A percentile compares a stretch with the other conserved stretches of the same genome.
phyloP scores from a whole-genome alignment of 495 filamentous ascomycete genomes.

The Tuber microsphaerosporum region DNA sequence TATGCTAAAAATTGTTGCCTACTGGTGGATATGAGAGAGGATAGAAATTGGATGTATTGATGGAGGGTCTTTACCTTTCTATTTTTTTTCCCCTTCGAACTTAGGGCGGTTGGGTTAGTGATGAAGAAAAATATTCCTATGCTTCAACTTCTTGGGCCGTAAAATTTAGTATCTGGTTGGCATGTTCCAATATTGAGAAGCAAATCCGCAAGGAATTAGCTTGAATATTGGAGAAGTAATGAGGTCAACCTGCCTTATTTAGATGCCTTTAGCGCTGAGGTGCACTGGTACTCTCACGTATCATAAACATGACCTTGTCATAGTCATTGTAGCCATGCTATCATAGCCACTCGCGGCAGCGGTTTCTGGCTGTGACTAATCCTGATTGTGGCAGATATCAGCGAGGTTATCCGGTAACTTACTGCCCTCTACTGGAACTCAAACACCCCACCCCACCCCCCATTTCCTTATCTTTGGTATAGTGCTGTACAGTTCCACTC shows the following conservation, averaged over 20 bases:
- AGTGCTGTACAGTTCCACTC: neutral
- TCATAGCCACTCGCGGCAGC: no score
- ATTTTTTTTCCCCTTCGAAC: neutral
- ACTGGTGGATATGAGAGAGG: conserved; percentile 1
- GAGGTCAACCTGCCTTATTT: no score
- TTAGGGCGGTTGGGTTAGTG: neutral
- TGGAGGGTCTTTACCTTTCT: neutral
- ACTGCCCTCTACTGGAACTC: no score
- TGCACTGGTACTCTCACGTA: no score
- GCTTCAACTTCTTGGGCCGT: neutral
- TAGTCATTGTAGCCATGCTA: no score
- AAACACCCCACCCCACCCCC: no score
- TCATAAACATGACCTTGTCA: no score
- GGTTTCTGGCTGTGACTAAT: no score
- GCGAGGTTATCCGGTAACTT: no score
- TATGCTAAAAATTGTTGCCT: neutral
- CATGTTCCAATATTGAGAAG: neutral
- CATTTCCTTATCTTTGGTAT: neutral
- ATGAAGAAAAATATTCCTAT: neutral
- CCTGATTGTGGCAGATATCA: no score
- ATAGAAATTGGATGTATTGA: no score
- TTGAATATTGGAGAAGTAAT: neutral
- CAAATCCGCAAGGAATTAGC: neutral
- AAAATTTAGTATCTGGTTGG: neutral
- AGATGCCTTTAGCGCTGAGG: no score